Evolutionary conservation across 2,329 filamentous ascomycete genomes (phyloP), one percentile per base, ranked within the genome.

Genomic region (Apiospora phragmitis): DNA sequence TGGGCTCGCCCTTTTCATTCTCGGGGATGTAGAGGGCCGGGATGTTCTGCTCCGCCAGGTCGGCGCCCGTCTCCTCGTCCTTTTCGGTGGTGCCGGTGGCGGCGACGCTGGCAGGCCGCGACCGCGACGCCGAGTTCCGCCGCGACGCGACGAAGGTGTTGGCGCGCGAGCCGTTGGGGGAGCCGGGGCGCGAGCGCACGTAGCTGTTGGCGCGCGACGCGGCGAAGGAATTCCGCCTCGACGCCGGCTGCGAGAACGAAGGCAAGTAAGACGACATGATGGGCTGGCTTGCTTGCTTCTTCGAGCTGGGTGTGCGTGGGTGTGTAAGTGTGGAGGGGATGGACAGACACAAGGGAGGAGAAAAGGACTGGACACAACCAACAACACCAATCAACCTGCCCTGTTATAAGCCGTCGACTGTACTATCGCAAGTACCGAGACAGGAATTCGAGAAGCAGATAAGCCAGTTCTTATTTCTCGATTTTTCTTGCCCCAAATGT

Each of bases 1-100:
- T 72, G 16, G 72, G 69, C 12, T 69, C 65, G 0, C 72, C 71
- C 68, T 75, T 73, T 32, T 70, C 69, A 70, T 77, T 71, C 41
- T 45, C 32, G 32, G 67, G 68, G 18, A 69, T 55, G 68, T 49
- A 47, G 21, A 51, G 29, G 21, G 66, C 68, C 24, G 68, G 68
- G 12, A 35, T 68, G 51, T 69, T 26, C 12, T 51, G 29, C 29
- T 51, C 67, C 21, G n/a, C 32, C 26, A 18, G 12, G 18, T 51
- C 32, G 14, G 47, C 47, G 14, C 69, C 70, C 16, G 51, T 66
- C 16, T 47, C 45, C 18, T 43, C 68, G 38, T 71, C 62, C 32
- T 68, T 65, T 4, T 38, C 43, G 43, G 43, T 47, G 43, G 43
- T 47, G 47, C 24, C n/a, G 41, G 41, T n/a, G 43, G 18, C 43